phyloP scores from a whole-genome alignment of 2,329 filamentous ascomycete genomes.

The Leptoxyphium fumago region DNA sequence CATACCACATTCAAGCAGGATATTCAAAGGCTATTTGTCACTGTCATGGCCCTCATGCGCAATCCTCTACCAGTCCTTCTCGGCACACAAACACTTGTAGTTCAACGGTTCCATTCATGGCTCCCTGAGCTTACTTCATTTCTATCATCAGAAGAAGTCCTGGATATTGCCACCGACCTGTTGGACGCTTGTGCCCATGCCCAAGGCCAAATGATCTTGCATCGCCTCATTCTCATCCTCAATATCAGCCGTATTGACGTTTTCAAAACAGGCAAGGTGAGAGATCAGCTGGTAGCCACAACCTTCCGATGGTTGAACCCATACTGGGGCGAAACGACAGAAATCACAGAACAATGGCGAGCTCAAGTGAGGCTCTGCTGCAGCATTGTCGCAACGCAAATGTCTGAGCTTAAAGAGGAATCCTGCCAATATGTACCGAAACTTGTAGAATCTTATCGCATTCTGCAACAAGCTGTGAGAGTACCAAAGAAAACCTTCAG shows the following conservation, averaged over 20 bases:
- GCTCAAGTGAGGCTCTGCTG: conserved; percentile 89
- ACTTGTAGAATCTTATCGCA: conserved; percentile 76
- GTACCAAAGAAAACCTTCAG: conserved; percentile 50
- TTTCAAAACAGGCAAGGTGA: conserved; percentile 65
- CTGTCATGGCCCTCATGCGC: conserved; percentile 77
- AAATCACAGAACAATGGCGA: conserved; percentile 72
- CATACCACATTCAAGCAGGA: conserved; percentile 67
- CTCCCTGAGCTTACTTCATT: conserved; percentile 74
- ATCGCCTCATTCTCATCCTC: conserved; percentile 83
- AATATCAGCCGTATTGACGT: conserved; percentile 75
- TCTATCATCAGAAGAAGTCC: conserved; percentile 67
- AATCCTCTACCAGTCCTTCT: conserved; percentile 74
- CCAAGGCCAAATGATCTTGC: conserved; percentile 80
- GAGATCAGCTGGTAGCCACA: conserved; percentile 40
- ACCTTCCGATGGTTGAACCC: conserved; percentile 84
- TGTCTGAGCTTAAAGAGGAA: conserved; percentile 62
- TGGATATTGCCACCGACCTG: conserved; percentile 84
- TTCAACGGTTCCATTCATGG: conserved; percentile 96
- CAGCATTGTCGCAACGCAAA: conserved; percentile 75
- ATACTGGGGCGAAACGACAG: conserved; percentile 69
- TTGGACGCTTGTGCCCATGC: conserved; percentile 80
- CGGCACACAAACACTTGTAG: conserved; percentile 84
- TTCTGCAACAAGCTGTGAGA: conserved; percentile 53
- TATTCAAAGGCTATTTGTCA: conserved; percentile 74
- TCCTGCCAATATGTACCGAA: conserved; percentile 83